phyloP scores from a whole-genome alignment of 1,284 basidiomycete genomes.

The Ustilago lituana region DNA sequence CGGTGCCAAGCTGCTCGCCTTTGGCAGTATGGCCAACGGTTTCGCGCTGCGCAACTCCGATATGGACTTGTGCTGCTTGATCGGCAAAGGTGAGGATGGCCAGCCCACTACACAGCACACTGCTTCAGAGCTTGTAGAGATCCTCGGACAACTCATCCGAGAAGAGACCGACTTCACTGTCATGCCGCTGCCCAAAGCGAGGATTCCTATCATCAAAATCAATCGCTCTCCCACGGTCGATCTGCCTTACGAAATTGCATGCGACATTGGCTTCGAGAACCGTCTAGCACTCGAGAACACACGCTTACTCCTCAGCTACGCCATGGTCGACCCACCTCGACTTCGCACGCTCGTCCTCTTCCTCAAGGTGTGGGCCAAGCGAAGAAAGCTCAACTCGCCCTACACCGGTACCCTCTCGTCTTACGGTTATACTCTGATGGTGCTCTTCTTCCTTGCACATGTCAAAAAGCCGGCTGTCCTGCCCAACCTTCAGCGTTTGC shows the following conservation, averaged over 20 bases:
- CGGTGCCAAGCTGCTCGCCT: conserved; percentile 86
- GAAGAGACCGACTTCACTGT: conserved; percentile 97
- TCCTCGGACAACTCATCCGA: conserved; percentile 91
- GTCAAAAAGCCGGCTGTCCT: conserved; percentile 74
- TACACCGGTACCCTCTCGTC: conserved; percentile 96
- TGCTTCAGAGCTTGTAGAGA: conserved; percentile 89
- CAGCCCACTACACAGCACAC: conserved; percentile 34
- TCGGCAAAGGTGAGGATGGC: conserved; percentile 67
- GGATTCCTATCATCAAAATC: conserved; percentile 98
- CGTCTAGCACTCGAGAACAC: conserved; percentile 96
- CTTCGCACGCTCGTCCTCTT: conserved; percentile 94
- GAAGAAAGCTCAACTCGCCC: conserved; percentile 96
- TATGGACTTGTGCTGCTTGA: conserved; percentile 97
- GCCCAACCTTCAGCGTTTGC: conserved; percentile 68
- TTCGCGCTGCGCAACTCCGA: conserved; percentile 95
- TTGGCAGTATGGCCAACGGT: conserved; percentile 88
- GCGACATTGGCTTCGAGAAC: conserved; percentile 99
- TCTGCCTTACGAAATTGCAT: conserved; percentile 77
- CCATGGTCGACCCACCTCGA: conserved; percentile 92
- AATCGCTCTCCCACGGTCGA: conserved; percentile 87
- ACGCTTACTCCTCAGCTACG: conserved; percentile 92
- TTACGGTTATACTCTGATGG: conserved; percentile 96
- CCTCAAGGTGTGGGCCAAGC: conserved; percentile 98
- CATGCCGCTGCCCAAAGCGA: conserved; percentile 93
- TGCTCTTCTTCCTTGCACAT: conserved; percentile 95